Evolutionary conservation across 768 basidiomycete species (phyloP).

Genomic region (Favolaschia claudopus): DNA sequence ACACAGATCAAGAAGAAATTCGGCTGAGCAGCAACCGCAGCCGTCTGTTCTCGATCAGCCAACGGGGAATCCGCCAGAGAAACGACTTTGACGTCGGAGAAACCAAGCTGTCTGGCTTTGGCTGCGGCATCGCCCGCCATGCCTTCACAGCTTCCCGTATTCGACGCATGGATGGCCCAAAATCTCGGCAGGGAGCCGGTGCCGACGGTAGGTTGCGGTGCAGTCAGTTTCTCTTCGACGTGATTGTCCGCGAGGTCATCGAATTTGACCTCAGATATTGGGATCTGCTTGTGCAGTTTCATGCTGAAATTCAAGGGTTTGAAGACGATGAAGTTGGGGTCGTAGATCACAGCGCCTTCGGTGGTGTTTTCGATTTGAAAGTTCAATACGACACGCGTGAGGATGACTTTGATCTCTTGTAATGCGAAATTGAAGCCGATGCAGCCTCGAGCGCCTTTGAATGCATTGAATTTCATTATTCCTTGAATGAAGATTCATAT

Average conservation of each 20-base stretch:
- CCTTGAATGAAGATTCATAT: background rate
- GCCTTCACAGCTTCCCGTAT: conserved; percentile 16
- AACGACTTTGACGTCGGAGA: conserved; percentile 16
- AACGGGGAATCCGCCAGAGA: conserved; percentile 17
- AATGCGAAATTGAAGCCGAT: conserved; percentile 24
- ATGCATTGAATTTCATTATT: background rate
- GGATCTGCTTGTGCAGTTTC: conserved; percentile 19
- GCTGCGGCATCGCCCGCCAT: conserved; percentile 22
- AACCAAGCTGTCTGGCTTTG: conserved; percentile 17
- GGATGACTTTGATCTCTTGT: conserved; percentile 21
- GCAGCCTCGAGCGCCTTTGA: conserved; percentile 17
- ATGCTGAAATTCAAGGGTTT: conserved; percentile 24
- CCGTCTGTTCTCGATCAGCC: conserved; percentile 1
- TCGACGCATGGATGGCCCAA: conserved; percentile 23
- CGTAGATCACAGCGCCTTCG: conserved; percentile 23
- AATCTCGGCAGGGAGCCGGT: conserved; percentile 4
- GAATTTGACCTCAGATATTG: background rate
- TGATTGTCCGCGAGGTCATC: background rate
- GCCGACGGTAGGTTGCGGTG: conserved; percentile 13
- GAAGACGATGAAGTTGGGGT: conserved; percentile 20
- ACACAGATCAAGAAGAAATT: conserved; percentile 23
- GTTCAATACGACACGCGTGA: conserved; percentile 17
- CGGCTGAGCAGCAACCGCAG: background rate
- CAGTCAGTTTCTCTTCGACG: conserved; percentile 2
- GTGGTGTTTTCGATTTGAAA: conserved; percentile 22